Conservation (phyloP, 805 yeast species). For the Saccharomycopsis javanensis region DNA sequence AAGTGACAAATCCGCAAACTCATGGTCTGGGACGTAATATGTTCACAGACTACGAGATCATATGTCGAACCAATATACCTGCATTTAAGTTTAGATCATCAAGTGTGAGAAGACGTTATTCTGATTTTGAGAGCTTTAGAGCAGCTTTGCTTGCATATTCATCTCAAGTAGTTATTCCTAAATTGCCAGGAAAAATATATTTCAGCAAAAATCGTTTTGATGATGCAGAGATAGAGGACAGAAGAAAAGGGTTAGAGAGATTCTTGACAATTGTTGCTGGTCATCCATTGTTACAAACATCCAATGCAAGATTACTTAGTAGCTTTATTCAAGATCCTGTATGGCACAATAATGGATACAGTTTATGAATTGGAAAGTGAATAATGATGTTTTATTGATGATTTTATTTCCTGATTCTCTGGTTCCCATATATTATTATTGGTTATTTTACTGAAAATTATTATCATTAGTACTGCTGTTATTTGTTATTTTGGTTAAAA, state of each 20-base stretch:
- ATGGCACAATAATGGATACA: conserved; percentile 45
- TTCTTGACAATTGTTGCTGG: conserved; percentile 77
- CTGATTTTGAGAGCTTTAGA: conserved; percentile 79
- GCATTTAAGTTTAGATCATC: conserved; percentile 59
- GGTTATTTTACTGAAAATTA: too few relatives aligned
- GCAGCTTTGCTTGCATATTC: conserved; percentile 67
- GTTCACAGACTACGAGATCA: conserved; percentile 88
- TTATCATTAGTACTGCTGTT: too few relatives aligned
- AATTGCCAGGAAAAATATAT: conserved; percentile 81
- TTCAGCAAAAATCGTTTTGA: conserved; percentile 61
- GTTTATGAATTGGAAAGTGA: background rate
- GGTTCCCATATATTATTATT: too few relatives aligned
- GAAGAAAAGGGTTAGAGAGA: conserved; percentile 75
- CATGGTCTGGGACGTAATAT: conserved; percentile 57
- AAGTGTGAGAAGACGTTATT: conserved; percentile 73
- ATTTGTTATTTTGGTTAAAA: background rate
- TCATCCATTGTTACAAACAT: conserved; percentile 83
- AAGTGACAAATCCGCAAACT: conserved; percentile 71
- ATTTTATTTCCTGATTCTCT: background rate
- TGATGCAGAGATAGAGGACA: conserved; percentile 71
- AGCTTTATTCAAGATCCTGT: conserved; percentile 81
- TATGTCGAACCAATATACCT: conserved; percentile 86
- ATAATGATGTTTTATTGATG: background rate
- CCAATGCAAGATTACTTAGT: conserved; percentile 61
- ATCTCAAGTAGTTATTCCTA: conserved; percentile 73